Evolutionary conservation across 1,284 basidiomycete species (phyloP), one percentile per base, ranked within the genome.

Genomic region (Uromyces viciae-fabae): DNA sequence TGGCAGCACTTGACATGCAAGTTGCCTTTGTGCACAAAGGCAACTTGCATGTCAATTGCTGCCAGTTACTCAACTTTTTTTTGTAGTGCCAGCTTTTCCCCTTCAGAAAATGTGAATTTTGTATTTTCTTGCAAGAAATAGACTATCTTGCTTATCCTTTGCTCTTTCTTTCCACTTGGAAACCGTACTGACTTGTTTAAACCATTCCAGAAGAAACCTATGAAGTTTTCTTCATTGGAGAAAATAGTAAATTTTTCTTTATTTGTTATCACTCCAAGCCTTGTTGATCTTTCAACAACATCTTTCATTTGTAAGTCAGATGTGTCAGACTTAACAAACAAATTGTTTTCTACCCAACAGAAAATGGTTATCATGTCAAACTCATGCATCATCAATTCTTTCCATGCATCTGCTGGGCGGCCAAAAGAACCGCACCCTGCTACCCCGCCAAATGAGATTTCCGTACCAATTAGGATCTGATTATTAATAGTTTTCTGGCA

Each of bases 401-500:
- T 74, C 72, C 72, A 74, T 1, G 72, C 72, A 14, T 74, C 72
- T 22, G 72, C 46, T 4, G 54, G 49, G 33, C 56, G 25, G 0
- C 49, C 72, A 74, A 74, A 74, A n/a, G 49, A 54, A 4, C 72
- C 72, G 17, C 72, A 74, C 15, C 46, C 71, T 4, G 17, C 43
- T 14, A 73, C 71, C 3, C 42, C 25, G n/a, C n/a, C n/a, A n/a
- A n/a, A n/a, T n/a, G n/a, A n/a, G n/a, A n/a, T n/a, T n/a, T n/a
- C n/a, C n/a, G n/a, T n/a, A n/a, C n/a, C n/a, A n/a, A n/a, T n/a
- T n/a, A n/a, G n/a, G n/a, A n/a, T n/a, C n/a, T n/a, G n/a, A n/a
- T n/a, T n/a, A n/a, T n/a, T n/a, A n/a, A n/a, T n/a, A n/a, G n/a
- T n/a, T n/a, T n/a, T n/a, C n/a, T n/a, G n/a, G n/a, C n/a, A n/a